A percentile compares a stretch with the other conserved stretches of the same genome.
phyloP scores from a whole-genome alignment of 176 grass and related monocot species.

The Cymbopogon citratus region DNA sequence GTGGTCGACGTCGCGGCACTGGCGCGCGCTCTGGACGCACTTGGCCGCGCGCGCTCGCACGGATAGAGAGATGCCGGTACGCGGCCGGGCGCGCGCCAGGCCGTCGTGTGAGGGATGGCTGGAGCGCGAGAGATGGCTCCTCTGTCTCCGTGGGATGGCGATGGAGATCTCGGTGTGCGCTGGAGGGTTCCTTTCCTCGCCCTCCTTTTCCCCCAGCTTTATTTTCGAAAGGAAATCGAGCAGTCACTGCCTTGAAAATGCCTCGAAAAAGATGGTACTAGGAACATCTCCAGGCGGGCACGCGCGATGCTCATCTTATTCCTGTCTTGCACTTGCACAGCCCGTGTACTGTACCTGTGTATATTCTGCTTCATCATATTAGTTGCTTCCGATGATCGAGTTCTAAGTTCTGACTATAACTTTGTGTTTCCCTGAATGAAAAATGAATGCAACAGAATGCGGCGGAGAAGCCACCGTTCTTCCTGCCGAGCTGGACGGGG shows the following conservation, averaged over 20 bases:
- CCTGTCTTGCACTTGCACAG: neutral
- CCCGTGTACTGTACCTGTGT: neutral
- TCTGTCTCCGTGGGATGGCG: neutral
- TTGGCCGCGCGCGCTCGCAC: neutral
- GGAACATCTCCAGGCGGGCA: neutral
- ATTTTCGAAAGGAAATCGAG: constrained; percentile 6
- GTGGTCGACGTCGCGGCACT: constrained; percentile 20
- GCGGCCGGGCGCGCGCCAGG: neutral
- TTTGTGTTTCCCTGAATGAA: neutral
- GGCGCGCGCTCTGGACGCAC: neutral
- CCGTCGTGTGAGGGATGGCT: neutral
- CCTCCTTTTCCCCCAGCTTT: neutral
- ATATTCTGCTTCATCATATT: neutral
- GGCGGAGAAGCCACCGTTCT: constrained; percentile 64
- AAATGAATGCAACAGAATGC: constrained; percentile 47
- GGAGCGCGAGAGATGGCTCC: neutral
- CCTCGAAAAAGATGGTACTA: neutral
- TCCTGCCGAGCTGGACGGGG: constrained; percentile 75
- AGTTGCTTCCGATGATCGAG: too few relatives aligned
- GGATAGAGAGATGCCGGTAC: neutral
- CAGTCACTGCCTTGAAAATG: neutral
- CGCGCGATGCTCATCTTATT: constrained; percentile 9
- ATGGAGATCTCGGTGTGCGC: constrained; percentile 9
- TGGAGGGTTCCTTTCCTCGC: constrained; percentile 25
- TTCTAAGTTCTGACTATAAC: neutral